These are phyloP conservation scores for Alloteropsis semialata DNA, from an alignment of 176 grass and related monocot genomes.

Conservation along the genomic window DNA sequence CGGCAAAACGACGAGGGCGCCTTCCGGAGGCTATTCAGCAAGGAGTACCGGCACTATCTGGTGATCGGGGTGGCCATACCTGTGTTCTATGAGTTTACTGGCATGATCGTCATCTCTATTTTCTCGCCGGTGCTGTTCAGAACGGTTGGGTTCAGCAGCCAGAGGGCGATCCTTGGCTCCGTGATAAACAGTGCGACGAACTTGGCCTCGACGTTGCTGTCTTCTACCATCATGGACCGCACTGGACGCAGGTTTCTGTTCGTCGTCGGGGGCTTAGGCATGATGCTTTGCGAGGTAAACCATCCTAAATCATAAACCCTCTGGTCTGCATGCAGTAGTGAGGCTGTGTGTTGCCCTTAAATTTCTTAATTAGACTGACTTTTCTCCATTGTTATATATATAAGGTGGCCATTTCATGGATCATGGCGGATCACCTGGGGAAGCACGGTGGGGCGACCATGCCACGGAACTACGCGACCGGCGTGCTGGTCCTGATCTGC, in stretches of 20 bases:
- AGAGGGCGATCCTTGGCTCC: constrained; percentile 44
- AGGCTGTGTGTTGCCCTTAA: background rate
- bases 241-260: constrained; percentile 49
- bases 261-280: constrained; percentile 39
- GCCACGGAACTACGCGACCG: constrained; percentile 40
- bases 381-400: too few species aligned
- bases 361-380: background rate
- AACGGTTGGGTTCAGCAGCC: constrained; percentile 56
- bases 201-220: constrained; percentile 14
- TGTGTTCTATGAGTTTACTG: constrained; percentile 60
- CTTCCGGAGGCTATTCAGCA: constrained; percentile 36
- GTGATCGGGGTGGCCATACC: constrained; percentile 62
- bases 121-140: constrained; percentile 66
- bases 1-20: constrained; percentile 45
- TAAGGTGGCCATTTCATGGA: constrained; percentile 46
- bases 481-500: constrained; percentile 56
- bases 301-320: background rate
- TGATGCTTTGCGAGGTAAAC: constrained; percentile 52
- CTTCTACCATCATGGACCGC: constrained; percentile 39
- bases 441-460: constrained; percentile 27
- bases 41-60: constrained; percentile 48
- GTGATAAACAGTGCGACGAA: constrained; percentile 39
- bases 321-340: too few species aligned
- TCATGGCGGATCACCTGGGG: constrained; percentile 46
- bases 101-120: constrained; percentile 46